Percentiles rank a stretch among this genome's conserved stretches.
Conservation (phyloP, 1,139 yeast genomes). For the Suhomyces choctaworum region DNA sequence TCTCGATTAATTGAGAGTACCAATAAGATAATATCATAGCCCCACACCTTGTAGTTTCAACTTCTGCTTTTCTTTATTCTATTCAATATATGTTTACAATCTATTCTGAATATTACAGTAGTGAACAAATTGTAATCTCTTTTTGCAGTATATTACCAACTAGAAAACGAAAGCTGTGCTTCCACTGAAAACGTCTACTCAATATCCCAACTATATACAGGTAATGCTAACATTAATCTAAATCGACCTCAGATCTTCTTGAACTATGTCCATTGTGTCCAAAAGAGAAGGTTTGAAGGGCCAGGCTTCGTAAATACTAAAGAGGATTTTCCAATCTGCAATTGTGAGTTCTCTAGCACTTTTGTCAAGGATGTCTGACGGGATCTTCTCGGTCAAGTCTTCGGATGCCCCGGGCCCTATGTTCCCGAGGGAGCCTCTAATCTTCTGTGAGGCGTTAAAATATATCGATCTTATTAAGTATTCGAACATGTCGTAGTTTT, state of each 20-base stretch:
- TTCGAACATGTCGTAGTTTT: constrained; percentile 59
- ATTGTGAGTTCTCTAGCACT: constrained; percentile 50
- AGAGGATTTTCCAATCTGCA: constrained; percentile 54
- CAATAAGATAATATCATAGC: too few relatives aligned
- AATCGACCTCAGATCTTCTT: constrained; percentile 21
- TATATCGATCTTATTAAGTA: constrained; percentile 66
- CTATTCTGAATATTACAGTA: too few relatives aligned
- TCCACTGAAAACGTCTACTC: too few relatives aligned
- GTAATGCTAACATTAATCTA: constrained; percentile 3
- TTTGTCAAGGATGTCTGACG: constrained; percentile 41
- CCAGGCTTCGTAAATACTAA: constrained; percentile 65
- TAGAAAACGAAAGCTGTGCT: too few relatives aligned
- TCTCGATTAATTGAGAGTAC: constrained; percentile 14
- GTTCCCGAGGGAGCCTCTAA: constrained; percentile 50
- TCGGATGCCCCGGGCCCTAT: constrained; percentile 84
- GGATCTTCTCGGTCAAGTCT: constrained; percentile 45
- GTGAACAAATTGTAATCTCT: too few relatives aligned
- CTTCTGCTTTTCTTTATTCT: too few relatives aligned
- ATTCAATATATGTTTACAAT: too few relatives aligned
- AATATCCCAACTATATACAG: constrained; percentile 4
- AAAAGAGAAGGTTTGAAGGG: constrained; percentile 71
- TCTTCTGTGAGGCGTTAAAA: constrained; percentile 50
- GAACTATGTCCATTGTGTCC: constrained; percentile 24
- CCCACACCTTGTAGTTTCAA: too few relatives aligned
- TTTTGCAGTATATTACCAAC: too few relatives aligned